phyloP scores from a whole-genome alignment of 495 filamentous ascomycete genomes.

The Penicillium antarcticum region DNA sequence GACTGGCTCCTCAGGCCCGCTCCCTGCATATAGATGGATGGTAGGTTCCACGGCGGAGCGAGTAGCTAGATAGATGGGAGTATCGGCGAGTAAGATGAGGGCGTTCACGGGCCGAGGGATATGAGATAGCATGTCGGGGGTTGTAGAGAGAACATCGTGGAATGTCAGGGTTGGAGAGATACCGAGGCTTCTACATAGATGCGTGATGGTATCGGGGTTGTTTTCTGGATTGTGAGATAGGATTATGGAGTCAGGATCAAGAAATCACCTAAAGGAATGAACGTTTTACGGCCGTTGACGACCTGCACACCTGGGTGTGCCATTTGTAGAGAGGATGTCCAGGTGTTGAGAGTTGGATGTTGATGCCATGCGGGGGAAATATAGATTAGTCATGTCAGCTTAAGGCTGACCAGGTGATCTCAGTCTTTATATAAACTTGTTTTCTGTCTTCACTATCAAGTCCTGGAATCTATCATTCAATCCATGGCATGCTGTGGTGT shows the following conservation, averaged over 20 bases:
- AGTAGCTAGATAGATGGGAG: conserved; percentile 39
- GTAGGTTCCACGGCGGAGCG: conserved; percentile 29
- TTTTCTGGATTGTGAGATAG: conserved; percentile 44
- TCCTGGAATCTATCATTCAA: too few relatives aligned
- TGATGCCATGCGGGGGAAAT: too few relatives aligned
- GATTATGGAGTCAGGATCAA: background rate
- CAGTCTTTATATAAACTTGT: too few relatives aligned
- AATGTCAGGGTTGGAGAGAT: conserved; percentile 50
- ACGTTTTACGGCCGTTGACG: conserved; percentile 32
- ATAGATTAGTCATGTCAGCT: too few relatives aligned
- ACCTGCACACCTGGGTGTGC: conserved; percentile 39
- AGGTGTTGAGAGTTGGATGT: too few relatives aligned
- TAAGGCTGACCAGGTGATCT: too few relatives aligned
- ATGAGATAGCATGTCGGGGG: conserved; percentile 52
- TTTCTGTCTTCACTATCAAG: too few relatives aligned
- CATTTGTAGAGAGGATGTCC: too few relatives aligned
- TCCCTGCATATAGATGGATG: conserved; percentile 44
- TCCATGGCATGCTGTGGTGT: too few relatives aligned
- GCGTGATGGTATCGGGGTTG: conserved; percentile 57
- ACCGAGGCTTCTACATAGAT: conserved; percentile 52
- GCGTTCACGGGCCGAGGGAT: conserved; percentile 57
- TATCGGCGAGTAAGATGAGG: conserved; percentile 54
- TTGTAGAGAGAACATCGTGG: conserved; percentile 55
- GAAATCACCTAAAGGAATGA: conserved; percentile 36
- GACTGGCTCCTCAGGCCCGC: conserved; percentile 50